phyloP scores from a whole-genome alignment of 176 grass and related monocot genomes.

The Pontederia crassipes region DNA sequence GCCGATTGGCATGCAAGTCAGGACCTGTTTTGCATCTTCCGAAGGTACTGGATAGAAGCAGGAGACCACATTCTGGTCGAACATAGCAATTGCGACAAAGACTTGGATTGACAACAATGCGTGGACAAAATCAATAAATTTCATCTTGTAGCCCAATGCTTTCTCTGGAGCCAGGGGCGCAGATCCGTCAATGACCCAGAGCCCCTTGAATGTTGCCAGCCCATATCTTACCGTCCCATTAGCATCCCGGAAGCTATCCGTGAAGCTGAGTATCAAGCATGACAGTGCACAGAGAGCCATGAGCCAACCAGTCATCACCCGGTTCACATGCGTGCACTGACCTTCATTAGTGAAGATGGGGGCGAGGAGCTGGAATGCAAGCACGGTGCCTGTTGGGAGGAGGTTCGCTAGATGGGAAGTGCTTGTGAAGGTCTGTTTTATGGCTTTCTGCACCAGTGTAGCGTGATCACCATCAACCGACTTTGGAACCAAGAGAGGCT shows the following conservation, averaged over 20 bases:
- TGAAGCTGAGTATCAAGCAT: constrained; percentile 63
- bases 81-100: constrained; percentile 37
- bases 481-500: constrained; percentile 33
- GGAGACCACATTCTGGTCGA: constrained; percentile 52
- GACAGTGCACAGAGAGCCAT: constrained; percentile 42
- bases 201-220: constrained; percentile 39
- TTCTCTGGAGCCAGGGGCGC: constrained; percentile 29
- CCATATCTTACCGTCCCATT: constrained; percentile 45
- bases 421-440: constrained; percentile 47
- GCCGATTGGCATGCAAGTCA: constrained; percentile 37
- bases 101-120: constrained; percentile 40
- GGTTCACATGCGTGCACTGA: constrained; percentile 25
- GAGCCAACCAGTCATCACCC: constrained; percentile 39
- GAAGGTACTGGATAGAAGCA: constrained; percentile 52
- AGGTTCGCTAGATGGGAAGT: constrained; percentile 57
- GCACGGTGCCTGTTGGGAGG: constrained; percentile 60
- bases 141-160: constrained; percentile 36
- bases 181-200: constrained; percentile 56
- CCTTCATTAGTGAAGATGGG: constrained; percentile 44
- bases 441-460: constrained; percentile 37
- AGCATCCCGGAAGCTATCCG: constrained; percentile 56
- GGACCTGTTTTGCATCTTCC: constrained; percentile 39
- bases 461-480: constrained; percentile 12
- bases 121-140: constrained; percentile 60
- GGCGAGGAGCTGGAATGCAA: constrained; percentile 53